Evolutionary conservation across 2,329 filamentous ascomycete genomes (phyloP).

Genomic region (Venturia oleaginea): DNA sequence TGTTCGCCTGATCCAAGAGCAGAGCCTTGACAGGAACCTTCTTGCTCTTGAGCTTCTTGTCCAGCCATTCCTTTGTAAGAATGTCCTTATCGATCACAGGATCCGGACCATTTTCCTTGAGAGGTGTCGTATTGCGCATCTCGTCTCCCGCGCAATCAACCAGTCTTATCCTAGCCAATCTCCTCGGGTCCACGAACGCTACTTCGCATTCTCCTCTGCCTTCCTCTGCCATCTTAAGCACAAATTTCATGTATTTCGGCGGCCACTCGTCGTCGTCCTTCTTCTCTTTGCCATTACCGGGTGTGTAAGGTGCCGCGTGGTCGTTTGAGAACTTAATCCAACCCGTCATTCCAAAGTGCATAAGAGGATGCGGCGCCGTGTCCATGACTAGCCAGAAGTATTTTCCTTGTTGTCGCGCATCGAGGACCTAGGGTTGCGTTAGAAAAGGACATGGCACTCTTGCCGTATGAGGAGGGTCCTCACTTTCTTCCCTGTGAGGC

Average conservation of each 20-base stretch:
- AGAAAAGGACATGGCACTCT: not conserved
- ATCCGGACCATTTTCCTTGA: constrained; percentile 90
- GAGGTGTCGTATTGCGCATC: constrained; percentile 66
- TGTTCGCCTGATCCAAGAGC: constrained; percentile 75
- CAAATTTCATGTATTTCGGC: constrained; percentile 82
- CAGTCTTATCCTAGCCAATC: constrained; percentile 70
- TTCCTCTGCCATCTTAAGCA: constrained; percentile 57
- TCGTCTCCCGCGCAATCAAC: constrained; percentile 69
- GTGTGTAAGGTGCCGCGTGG: constrained; percentile 71
- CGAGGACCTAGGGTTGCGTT: constrained; percentile 34
- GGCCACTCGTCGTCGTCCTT: constrained; percentile 64
- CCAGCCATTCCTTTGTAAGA: constrained; percentile 68
- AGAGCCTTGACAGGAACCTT: constrained; percentile 84
- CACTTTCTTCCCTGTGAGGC: constrained; percentile 61
- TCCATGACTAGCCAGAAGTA: constrained; percentile 89
- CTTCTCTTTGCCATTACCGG: constrained; percentile 42
- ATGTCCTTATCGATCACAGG: constrained; percentile 73
- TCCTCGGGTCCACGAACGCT: constrained; percentile 76
- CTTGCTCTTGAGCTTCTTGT: constrained; percentile 60
- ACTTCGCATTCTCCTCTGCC: constrained; percentile 49
- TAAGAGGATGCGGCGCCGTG: constrained; percentile 64
- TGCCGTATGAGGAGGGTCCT: not conserved
- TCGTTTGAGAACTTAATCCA: constrained; percentile 85
- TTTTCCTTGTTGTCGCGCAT: constrained; percentile 82
- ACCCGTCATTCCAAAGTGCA: constrained; percentile 46